Percentiles rank a stretch among this genome's conserved stretches.
phyloP scores from a whole-genome alignment of 257 asterid genomes.

The Parsonsia alboflavescens region DNA sequence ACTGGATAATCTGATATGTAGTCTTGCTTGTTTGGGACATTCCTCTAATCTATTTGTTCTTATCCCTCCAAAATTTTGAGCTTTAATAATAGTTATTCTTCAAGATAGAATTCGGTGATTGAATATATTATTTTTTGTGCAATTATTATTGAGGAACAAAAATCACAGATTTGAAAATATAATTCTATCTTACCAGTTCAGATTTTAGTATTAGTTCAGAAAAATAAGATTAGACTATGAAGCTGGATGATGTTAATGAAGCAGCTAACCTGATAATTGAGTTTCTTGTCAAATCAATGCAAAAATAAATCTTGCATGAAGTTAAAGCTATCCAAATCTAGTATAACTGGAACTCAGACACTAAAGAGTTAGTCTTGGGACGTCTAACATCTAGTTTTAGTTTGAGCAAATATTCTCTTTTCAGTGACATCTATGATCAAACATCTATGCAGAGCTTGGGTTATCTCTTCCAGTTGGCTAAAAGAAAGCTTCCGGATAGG shows the following conservation, averaged over 20 bases:
- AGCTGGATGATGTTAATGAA: neutral
- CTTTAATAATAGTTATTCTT: neutral
- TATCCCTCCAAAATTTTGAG: neutral
- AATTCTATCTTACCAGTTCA: neutral
- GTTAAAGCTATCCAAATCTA: neutral
- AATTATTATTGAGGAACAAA: neutral
- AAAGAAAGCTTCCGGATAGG: conserved; percentile 76
- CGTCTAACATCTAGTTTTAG: neutral
- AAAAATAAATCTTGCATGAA: neutral
- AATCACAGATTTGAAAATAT: neutral
- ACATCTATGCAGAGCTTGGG: conserved; percentile 63
- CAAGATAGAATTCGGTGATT: neutral
- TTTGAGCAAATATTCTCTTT: neutral
- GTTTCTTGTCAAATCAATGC: neutral
- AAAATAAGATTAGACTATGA: neutral
- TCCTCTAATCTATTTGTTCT: neutral
- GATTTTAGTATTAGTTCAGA: neutral
- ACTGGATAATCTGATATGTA: neutral
- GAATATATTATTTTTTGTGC: neutral
- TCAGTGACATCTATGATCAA: neutral
- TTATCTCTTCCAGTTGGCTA: conserved; percentile 82
- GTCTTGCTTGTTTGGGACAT: neutral
- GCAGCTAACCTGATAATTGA: neutral
- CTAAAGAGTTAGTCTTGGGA: neutral
- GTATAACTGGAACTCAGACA: neutral